Conservation (phyloP, 495 filamentous ascomycete species). For the Penicillium samsonianum region DNA sequence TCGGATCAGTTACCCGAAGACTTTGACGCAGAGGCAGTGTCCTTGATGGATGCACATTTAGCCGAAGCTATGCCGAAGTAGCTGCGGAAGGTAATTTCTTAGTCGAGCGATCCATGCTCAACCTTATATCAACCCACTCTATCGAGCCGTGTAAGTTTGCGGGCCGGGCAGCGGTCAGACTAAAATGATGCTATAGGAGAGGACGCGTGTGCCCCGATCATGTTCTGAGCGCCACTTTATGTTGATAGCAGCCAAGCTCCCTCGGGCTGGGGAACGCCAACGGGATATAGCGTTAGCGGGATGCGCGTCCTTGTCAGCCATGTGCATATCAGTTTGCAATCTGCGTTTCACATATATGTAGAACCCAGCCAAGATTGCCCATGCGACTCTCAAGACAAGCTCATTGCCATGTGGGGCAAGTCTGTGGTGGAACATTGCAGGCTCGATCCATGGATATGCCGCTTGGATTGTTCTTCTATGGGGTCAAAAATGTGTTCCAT, state of each 20-base stretch:
- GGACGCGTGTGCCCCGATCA: neutral
- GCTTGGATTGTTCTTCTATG: neutral
- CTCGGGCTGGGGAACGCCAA: neutral
- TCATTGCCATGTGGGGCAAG: slow-evolving; percentile 4
- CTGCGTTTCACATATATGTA: neutral
- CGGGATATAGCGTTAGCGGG: neutral
- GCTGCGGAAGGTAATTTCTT: neutral
- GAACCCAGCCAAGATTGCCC: neutral
- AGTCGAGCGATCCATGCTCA: neutral
- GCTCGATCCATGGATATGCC: slow-evolving; percentile 5
- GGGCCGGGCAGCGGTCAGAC: neutral
- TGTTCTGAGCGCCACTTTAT: neutral
- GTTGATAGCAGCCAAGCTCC: neutral
- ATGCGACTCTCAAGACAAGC: slow-evolving; percentile 10
- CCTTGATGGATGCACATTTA: neutral
- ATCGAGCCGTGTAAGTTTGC: neutral
- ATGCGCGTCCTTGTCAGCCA: neutral
- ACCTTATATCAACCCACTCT: neutral
- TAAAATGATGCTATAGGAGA: neutral
- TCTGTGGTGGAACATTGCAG: neutral
- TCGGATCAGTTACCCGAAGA: neutral
- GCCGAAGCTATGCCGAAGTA: neutral
- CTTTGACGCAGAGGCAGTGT: neutral
- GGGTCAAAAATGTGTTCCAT: no score
- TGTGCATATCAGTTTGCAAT: neutral